Base-by-base conservation (phyloP, 371 early-diverging fungal genomes). In the Mortierella sp. region DNA sequence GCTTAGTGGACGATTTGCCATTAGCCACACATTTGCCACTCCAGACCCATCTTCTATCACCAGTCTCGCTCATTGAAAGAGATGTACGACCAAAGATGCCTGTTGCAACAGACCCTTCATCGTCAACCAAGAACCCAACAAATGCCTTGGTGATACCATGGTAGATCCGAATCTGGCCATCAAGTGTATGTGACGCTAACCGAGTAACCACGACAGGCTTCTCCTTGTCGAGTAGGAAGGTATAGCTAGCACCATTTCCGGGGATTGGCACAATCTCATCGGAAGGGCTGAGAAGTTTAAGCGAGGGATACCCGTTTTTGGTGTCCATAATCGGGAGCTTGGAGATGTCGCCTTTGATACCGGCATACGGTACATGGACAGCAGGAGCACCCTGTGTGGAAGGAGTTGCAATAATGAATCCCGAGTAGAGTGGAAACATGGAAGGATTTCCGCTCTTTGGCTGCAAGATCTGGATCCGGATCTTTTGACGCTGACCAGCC, bases 281-380 rank as follows among this genome's bases (percentile, higher is more conserved):
- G 30, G 57, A 55, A 29, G 63, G 50, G 18, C 63, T 59, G 26
- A 56, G 57, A 18, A n/a, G 37, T 30, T 14, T 3, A 9, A 19
- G n/a, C 11, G n/a, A 12, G 19, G 74, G 74, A 57, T 60, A 37
- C 4, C 66, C 57, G 14, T 11, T 12, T n/a, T 51, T 23, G 21
- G 57, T 61, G 23, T 72, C 85, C 52, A 88, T 80, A 3, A 87
- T 84, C 2, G 87, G 88, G 7, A 88, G 61, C n/a, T 83, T 65
- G 28, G 60, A 28, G n/a, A 86, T 28, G 45, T 62, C 72, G 37
- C 66, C 72, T 60, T 71, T 71, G 50, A 71, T 37, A 66, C 72
- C 72, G 16, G 46, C 46, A 68, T 71, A 71, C 1, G 72, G 72
- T 28, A 71, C 66, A 21, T 65, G 66, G 19, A 71, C 66, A 12